Evolutionary conservation across 2,329 filamentous ascomycete species (phyloP).

Genomic region (Talaromyces sp.): DNA sequence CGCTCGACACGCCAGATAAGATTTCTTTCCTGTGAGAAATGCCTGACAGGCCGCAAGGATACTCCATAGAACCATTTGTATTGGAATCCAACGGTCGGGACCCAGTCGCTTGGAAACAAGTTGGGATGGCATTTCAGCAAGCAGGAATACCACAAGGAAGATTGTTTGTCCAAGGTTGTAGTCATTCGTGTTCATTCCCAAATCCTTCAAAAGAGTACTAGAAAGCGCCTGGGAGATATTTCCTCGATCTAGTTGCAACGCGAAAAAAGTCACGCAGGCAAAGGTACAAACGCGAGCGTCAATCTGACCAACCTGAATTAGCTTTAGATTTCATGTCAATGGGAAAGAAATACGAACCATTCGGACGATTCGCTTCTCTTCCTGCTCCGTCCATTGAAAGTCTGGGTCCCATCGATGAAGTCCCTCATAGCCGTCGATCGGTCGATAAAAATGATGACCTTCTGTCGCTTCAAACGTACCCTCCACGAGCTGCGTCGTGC

Average conservation of each 20-base stretch:
- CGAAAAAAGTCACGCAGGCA: conserved; percentile 64
- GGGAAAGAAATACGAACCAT: conserved; percentile 32
- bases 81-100: conserved; percentile 63
- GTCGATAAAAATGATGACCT: conserved; percentile 41
- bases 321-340: neutral
- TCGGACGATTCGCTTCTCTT: conserved; percentile 45
- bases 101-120: conserved; percentile 62
- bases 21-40: conserved; percentile 50
- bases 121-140: conserved; percentile 64
- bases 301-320: conserved; percentile 31
- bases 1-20: conserved; percentile 47
- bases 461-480: conserved; percentile 40
- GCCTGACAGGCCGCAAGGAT: conserved; percentile 56
- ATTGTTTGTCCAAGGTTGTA: conserved; percentile 49
- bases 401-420: conserved; percentile 53
- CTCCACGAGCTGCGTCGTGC: conserved; percentile 15
- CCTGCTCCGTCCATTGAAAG: conserved; percentile 48
- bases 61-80: conserved; percentile 61
- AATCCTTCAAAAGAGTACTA: conserved; percentile 59
- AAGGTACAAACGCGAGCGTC: conserved; percentile 47
- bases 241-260: conserved; percentile 64
- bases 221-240: conserved; percentile 64
- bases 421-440: conserved; percentile 50
- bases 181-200: conserved; percentile 53
- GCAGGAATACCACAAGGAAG: conserved; percentile 39